A percentile compares a stretch with the other conserved stretches of the same genome.
These are phyloP conservation scores for Aspergillus sp. DNA, from an alignment of 2,329 filamentous ascomycete species.

Conservation along the genomic window DNA sequence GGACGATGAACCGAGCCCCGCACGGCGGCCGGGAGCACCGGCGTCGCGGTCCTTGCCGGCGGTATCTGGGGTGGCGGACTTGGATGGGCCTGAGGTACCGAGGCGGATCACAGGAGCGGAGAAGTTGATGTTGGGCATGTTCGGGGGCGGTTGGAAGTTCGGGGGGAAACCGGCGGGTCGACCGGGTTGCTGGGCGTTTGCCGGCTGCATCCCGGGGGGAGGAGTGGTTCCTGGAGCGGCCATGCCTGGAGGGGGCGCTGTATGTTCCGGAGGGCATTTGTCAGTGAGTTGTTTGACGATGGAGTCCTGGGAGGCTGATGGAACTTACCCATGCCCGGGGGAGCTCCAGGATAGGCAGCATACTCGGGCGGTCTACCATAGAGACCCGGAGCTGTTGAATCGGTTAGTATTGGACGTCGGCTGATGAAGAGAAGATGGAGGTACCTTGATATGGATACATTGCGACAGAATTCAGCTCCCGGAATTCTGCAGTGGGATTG, in stretches of 20 bases:
- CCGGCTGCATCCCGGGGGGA: constrained; percentile 74
- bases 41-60: constrained; percentile 40
- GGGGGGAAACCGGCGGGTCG: constrained; percentile 76
- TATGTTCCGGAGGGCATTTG: constrained; percentile 6
- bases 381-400: constrained; percentile 42
- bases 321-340: constrained; percentile 76
- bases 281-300: neutral
- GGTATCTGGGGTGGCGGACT: constrained; percentile 51
- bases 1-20: constrained; percentile 61
- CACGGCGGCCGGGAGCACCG: constrained; percentile 41
- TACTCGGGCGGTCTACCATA: constrained; percentile 77
- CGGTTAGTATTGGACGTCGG: constrained; percentile 8
- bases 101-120: constrained; percentile 93
- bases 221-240: constrained; percentile 74
- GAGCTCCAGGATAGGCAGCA: constrained; percentile 69
- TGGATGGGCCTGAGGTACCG: constrained; percentile 69
- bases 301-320: neutral
- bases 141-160: constrained; percentile 83
- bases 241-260: constrained; percentile 77
- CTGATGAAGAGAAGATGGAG: constrained; percentile 8
- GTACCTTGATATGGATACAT: constrained; percentile 48
- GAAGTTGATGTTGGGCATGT: constrained; percentile 98
- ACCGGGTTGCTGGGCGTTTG: constrained; percentile 71
- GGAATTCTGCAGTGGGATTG: neutral
- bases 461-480: constrained; percentile 17